Conservation (phyloP, 1,139 yeast genomes). For the Ogataea hybrid region DNA sequence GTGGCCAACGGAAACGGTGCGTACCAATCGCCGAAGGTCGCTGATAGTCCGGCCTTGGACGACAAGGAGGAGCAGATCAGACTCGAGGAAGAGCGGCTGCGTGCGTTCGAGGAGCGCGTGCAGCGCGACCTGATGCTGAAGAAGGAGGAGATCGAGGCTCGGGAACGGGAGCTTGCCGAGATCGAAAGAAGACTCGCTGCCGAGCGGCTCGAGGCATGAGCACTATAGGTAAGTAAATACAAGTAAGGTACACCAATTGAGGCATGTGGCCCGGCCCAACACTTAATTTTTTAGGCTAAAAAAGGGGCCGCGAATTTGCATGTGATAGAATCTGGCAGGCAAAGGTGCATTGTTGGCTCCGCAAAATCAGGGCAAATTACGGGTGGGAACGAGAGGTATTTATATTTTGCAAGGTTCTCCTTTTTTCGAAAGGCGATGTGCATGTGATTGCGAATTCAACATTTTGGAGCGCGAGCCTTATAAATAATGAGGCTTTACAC, state of each 20-base stretch:
- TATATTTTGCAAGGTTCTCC: neutral
- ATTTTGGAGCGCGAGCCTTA: neutral
- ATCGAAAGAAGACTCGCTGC: slow-evolving; percentile 31
- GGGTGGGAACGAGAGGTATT: slow-evolving; percentile 1
- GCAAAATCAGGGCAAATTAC: neutral
- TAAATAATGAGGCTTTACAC: slow-evolving; percentile 1
- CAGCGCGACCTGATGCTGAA: slow-evolving; percentile 85
- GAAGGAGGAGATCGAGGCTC: slow-evolving; percentile 77
- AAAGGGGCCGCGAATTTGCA: slow-evolving; percentile 6
- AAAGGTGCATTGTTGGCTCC: slow-evolving; percentile 2
- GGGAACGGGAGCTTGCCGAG: slow-evolving; percentile 77
- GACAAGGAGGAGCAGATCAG: slow-evolving; percentile 80
- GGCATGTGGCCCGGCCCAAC: neutral
- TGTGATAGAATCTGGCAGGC: slow-evolving; percentile 1
- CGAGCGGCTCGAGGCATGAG: slow-evolving; percentile 20
- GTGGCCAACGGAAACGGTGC: slow-evolving; percentile 2
- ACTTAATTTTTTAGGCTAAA: neutral
- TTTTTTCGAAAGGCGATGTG: neutral
- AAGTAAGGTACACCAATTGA: neutral
- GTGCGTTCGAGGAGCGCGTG: slow-evolving; percentile 80
- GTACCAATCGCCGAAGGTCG: slow-evolving; percentile 2
- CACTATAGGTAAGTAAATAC: neutral
- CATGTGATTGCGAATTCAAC: slow-evolving; percentile 9
- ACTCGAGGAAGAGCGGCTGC: slow-evolving; percentile 75
- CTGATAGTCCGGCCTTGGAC: slow-evolving; percentile 3